Evolutionary conservation across 331 rosid species (phyloP).

Genomic region (Telfairia occidentalis): DNA sequence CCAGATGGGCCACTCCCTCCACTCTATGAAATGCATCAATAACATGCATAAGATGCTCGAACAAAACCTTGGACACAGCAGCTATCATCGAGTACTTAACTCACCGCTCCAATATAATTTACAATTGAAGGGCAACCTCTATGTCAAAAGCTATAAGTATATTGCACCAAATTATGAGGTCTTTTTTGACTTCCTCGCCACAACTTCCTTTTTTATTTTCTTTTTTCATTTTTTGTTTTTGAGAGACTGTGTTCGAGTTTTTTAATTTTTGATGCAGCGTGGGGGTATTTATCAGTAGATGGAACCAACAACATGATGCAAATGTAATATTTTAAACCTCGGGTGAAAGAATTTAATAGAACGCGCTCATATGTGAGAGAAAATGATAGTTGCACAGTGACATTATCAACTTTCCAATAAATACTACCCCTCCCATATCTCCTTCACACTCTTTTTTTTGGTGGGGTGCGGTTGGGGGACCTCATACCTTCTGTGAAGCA

Average conservation of each 20-base stretch:
- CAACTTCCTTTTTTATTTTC: neutral
- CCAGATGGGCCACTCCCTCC: conserved; percentile 62
- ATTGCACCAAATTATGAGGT: neutral
- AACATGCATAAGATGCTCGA: conserved; percentile 1
- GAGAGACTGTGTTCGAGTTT: neutral
- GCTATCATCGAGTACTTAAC: neutral
- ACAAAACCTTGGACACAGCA: neutral
- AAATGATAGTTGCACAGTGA: neutral
- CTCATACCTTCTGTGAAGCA: conserved; percentile 50
- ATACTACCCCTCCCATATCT: neutral
- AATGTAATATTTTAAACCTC: neutral
- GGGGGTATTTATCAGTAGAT: neutral
- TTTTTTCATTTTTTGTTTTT: neutral
- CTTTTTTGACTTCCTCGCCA: neutral
- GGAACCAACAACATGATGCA: neutral
- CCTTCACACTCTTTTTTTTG: neutral
- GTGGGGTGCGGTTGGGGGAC: neutral
- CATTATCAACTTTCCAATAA: neutral
- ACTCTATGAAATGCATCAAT: conserved; percentile 41
- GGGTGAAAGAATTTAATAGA: neutral
- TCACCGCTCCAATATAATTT: neutral
- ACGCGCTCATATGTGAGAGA: neutral
- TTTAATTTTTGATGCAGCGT: neutral
- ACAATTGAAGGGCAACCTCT: neutral
- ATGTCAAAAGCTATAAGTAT: neutral